Evolutionary conservation across 192 early-diverging fungal species (phyloP), one percentile per base, ranked within the genome.

Genomic region (Linderina pennispora): DNA sequence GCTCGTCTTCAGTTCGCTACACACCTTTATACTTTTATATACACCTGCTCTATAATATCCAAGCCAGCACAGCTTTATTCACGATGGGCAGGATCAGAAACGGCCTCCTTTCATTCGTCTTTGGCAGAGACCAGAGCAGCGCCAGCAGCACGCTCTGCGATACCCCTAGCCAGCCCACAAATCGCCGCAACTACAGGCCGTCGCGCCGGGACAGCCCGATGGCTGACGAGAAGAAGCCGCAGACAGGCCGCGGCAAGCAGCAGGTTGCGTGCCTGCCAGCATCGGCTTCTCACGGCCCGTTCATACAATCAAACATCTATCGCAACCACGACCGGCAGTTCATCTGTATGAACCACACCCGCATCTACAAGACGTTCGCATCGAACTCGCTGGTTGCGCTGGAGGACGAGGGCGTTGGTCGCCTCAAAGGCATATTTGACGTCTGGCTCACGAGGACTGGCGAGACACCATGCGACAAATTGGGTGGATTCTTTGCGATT

Each of bases 391-490:
- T 53, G 13, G 10, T 55, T 21, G 60, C 67, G 21, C 48, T 71
- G 13, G 60, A 71, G 20, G 67, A 63, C 36, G 53, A 60, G 24
- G 67, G 67, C 1, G 17, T 71, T 1, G 60, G 67, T 5, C 28
- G 67, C 3, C 52, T 71, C 39, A 71, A 71, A 45, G 61, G 44
- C 3, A 23, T 71, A 13, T 71, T 59, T 22, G 67, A 71, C 40
- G 67, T 45, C 1, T 71, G 67, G 67, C 15, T 71, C 15, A 34
- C 67, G 8, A 51, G 45, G n/a, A 21, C 33, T 17, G 60, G 60
- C 9, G 38, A 44, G 5, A 26, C 63, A 16, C 23, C 60, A 3
- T 23, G 42, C 1, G 67, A 71, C 48, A 51, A 40, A n/a, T 25
- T 71, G 36, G 51, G 56, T 41, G 67, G 67, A 55, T 39, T 71